Conservation (phyloP, 1,284 basidiomycete genomes). For the Leccinum fuscescens region DNA sequence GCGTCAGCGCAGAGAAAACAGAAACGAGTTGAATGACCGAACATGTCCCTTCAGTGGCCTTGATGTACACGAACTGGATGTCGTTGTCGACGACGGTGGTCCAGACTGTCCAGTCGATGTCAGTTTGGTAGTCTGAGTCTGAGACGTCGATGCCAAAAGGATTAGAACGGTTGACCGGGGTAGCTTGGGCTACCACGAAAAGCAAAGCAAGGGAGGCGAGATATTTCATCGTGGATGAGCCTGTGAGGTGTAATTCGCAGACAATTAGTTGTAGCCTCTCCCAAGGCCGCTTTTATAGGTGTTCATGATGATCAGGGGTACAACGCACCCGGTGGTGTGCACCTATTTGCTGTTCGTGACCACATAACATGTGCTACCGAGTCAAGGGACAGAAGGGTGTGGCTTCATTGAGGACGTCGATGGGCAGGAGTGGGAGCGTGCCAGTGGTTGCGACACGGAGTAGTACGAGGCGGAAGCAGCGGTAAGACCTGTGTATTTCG, state of each 20-base stretch:
- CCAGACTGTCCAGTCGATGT: slow-evolving; percentile 45
- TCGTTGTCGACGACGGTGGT: slow-evolving; percentile 53
- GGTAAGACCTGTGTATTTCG: too few species aligned
- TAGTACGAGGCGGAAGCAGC: too few species aligned
- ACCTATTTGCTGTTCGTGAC: slow-evolving; percentile 2
- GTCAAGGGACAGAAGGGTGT: too few species aligned
- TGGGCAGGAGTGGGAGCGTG: too few species aligned
- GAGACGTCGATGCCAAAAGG: slow-evolving; percentile 59
- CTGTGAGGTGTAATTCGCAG: background rate
- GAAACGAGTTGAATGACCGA: slow-evolving; percentile 6
- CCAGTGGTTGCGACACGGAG: too few species aligned
- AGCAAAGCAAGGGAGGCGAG: slow-evolving; percentile 17
- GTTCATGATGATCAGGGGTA: background rate
- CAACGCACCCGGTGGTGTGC: background rate
- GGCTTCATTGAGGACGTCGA: too few species aligned
- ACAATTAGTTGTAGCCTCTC: background rate
- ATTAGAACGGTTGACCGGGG: slow-evolving; percentile 33
- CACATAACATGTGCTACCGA: slow-evolving; percentile 18
- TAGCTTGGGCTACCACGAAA: slow-evolving; percentile 14
- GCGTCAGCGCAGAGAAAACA: background rate
- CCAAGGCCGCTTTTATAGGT: slow-evolving; percentile 14
- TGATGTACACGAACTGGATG: slow-evolving; percentile 62
- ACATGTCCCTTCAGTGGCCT: slow-evolving; percentile 69
- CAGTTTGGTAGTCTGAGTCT: slow-evolving; percentile 49
- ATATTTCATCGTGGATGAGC: slow-evolving; percentile 20